A percentile compares a stretch with the other conserved stretches of the same genome.
These are phyloP conservation scores for Phytophthora pisi DNA, from an alignment of 352 stramenopile species.

Conservation along the genomic window DNA sequence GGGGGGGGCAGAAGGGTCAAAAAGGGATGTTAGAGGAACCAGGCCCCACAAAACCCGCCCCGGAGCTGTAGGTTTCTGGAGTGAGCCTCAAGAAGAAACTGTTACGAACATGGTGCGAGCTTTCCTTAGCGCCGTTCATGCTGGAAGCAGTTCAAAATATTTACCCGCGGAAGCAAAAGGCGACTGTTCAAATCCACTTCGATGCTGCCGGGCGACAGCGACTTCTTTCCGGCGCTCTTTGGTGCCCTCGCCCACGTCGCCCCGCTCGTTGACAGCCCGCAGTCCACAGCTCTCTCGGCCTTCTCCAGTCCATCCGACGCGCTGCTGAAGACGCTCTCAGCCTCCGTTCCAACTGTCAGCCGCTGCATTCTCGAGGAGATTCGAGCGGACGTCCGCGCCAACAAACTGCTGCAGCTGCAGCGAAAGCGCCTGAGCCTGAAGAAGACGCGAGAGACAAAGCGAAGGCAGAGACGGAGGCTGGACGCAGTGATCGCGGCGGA, in stretches of 20 bases:
- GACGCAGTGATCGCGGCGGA: slow-evolving; percentile 12
- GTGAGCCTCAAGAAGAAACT: too few relatives aligned
- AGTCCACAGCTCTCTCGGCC: neutral
- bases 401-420: slow-evolving; percentile 17
- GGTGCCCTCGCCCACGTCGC: neutral
- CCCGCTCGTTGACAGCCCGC: neutral
- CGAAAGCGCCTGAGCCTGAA: slow-evolving; percentile 12
- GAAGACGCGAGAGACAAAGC: slow-evolving; percentile 10
- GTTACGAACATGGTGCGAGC: too few relatives aligned
- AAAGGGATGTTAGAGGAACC: too few relatives aligned
- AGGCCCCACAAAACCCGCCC: too few relatives aligned
- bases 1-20: too few relatives aligned
- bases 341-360: slow-evolving; percentile 6
- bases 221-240: slow-evolving; percentile 29
- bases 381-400: slow-evolving; percentile 2
- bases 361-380: slow-evolving; percentile 20
- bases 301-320: slow-evolving; percentile 2
- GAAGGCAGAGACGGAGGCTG: slow-evolving; percentile 13
- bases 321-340: slow-evolving; percentile 13
- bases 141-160: too few relatives aligned
- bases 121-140: too few relatives aligned
- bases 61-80: too few relatives aligned
- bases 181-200: slow-evolving; percentile 15
- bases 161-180: neutral
- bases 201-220: slow-evolving; percentile 14